Evolutionary conservation across 2,329 filamentous ascomycete species (phyloP).

Genomic region (Chalaropsis thielavioides): DNA sequence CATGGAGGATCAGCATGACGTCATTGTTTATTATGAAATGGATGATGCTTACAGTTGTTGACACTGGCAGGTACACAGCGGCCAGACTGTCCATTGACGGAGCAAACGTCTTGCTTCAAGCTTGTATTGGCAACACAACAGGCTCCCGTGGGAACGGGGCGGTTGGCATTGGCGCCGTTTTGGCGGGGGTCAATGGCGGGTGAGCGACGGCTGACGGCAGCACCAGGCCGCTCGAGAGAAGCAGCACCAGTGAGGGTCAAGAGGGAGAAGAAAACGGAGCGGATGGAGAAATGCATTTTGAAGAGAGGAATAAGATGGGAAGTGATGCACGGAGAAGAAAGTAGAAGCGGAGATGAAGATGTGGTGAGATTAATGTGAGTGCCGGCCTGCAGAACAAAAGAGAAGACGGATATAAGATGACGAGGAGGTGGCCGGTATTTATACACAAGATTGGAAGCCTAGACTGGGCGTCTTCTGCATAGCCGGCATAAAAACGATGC

Average conservation of each 20-base stretch:
- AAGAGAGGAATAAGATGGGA: neutral
- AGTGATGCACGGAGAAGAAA: constrained; percentile 11
- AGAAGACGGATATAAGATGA: neutral
- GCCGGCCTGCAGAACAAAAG: constrained; percentile 10
- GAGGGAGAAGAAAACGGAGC: constrained; percentile 21
- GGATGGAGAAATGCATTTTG: constrained; percentile 24
- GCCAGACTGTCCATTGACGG: constrained; percentile 24
- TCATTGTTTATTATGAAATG: neutral
- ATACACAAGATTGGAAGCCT: neutral
- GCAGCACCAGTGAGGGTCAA: constrained; percentile 20
- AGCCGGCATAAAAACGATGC: neutral
- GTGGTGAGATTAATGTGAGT: neutral
- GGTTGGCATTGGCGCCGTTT: constrained; percentile 22
- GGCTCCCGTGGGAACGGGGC: constrained; percentile 25
- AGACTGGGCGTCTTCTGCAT: neutral
- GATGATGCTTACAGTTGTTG: constrained; percentile 24
- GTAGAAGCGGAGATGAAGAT: constrained; percentile 2
- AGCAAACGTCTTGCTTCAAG: constrained; percentile 28
- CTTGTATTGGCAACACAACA: constrained; percentile 26
- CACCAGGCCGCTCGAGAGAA: neutral
- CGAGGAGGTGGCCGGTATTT: neutral
- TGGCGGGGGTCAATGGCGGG: constrained; percentile 12
- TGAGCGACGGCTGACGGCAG: constrained; percentile 20
- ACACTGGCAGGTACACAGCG: constrained; percentile 25
- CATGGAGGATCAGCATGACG: neutral